Evolutionary conservation across 306 rosid genomes (phyloP), one percentile per base, ranked within the genome.

Genomic region (Ceratonia siliqua): DNA sequence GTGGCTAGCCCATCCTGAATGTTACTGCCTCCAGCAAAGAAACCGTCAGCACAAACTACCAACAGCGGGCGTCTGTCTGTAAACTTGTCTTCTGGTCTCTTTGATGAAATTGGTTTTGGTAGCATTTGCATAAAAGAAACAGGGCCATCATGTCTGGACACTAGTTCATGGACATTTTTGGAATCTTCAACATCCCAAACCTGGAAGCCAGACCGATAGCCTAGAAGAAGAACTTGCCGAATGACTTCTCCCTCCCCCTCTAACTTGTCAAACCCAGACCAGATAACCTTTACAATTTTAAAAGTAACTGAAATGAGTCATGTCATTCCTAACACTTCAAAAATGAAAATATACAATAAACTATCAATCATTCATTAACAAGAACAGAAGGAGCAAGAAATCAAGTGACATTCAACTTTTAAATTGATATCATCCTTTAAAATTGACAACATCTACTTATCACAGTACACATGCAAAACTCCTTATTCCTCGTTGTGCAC

Each of bases 181-280:
- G 97, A 88, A 79, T 92, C 96, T 81, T 92, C 91, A 69, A 92
- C 90, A 82, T 92, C 93, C 97, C 96, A 92, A 78, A 92, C 91
- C 72, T 88, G 97, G 88, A 91, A 91, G 73, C 97, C 95, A 45
- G 95, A 87, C 46, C 67, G 81, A 77, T 75, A 89, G 49, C 95
- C 93, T 68, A 91, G 83, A 75, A 91, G 86, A 33, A 91, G 96
- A 70, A 87, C 90, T 85, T 73, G 79, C 14, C 86, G 84, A 66
- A 48, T 38, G 73, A 59, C 71, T 50, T 62, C 80, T 70, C 83
- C 89, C 55, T 81, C 86, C 17, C 78, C 59, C 82, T 89, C 97
- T 82, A 89, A 64, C 76, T 77, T 81, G 87, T 91, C 97, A 82
- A 89, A 91, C 62, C 93, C 97, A 35, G 91, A 93, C 97, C 95